Base-by-base conservation (phyloP, 192 early-diverging fungal species). In the Rhizophagus sp. region DNA sequence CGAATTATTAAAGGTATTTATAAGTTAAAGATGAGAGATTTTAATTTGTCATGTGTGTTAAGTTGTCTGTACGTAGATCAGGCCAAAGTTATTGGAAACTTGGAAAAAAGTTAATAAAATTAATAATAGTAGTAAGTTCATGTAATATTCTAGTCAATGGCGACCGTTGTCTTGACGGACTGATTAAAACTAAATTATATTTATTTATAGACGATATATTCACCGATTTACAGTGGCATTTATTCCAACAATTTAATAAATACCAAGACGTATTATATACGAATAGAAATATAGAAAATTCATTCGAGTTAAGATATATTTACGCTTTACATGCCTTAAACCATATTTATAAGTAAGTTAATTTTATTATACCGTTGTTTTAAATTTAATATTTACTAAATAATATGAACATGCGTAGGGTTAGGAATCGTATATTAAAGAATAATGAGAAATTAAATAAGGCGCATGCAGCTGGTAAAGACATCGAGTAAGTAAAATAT, bases 271-370 rank as follows among this genome's bases (percentile, higher is more conserved):
- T 98, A 13, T 84, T 94, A 17, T 96, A 86, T 78, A 84, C 91
- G 8, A 89, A 90, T 66, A 87, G 92, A 24, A 84, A 82, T 11
- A 84, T 88, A 57, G 77, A 86, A n/a, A 91, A 91, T 74, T 88
- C 91, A 19, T 84, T 89, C 63, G 92, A 93, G 75, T 87, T 98
- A 15, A 89, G 93, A 19, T 89, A 89, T 4, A 66, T 89, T 3
- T 95, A 97, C 79, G 85, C 85, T 12, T 84, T 98, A 36, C 98
- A 99, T 78, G 92, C 91, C 7, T 80, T 99, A 73, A 99, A 99
- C 83, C 98, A 99, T 70, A 88, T 99, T 19, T 84, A 90, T 79
- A 97, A 96, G 87, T 89, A 84, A 70, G 85, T 15, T 7, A 69
- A 22, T 9, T 69, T 19, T 41, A 15, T 22, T 22, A 69, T 22